These are phyloP conservation scores for Zygosaccharomyces rouxii DNA, from an alignment of 805 yeast species.

Conservation along the genomic window DNA sequence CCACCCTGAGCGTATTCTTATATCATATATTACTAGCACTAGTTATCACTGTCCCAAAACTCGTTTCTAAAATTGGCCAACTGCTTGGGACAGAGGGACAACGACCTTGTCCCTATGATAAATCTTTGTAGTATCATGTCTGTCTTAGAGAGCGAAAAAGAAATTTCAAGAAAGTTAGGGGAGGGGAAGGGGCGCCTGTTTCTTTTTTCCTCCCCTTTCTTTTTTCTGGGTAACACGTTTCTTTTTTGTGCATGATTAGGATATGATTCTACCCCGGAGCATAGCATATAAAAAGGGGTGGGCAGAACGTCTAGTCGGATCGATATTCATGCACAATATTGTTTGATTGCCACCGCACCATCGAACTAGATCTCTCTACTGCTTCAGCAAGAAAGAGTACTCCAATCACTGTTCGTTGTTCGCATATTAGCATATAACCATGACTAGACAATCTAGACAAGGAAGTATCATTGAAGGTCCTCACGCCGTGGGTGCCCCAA, in stretches of 20 bases:
- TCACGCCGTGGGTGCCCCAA: constrained; percentile 10
- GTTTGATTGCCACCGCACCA: no score
- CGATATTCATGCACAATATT: not conserved
- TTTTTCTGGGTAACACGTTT: not conserved
- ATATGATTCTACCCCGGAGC: constrained; percentile 7
- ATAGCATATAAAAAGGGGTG: constrained; percentile 3
- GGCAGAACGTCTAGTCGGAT: not conserved
- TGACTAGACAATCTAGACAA: constrained; percentile 3
- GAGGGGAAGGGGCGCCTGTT: not conserved
- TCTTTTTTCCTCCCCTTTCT: not conserved
- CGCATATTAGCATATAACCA: not conserved
- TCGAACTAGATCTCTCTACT: no score
- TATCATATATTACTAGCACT: not conserved
- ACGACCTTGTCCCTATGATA: not conserved
- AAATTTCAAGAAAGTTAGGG: not conserved
- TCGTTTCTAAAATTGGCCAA: not conserved
- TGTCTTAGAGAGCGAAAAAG: not conserved
- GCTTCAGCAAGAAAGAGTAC: no score
- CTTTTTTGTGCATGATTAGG: not conserved
- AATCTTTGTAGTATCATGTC: no score
- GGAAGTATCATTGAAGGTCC: constrained; percentile 15
- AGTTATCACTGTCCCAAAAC: not conserved
- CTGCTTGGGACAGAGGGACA: not conserved
- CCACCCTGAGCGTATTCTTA: not conserved
- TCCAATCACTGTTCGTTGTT: not conserved